A percentile compares a stretch with the other conserved stretches of the same genome.
Evolutionary conservation across 2,329 filamentous ascomycete genomes (phyloP).

Genomic region (Shiraia bambusicola): DNA sequence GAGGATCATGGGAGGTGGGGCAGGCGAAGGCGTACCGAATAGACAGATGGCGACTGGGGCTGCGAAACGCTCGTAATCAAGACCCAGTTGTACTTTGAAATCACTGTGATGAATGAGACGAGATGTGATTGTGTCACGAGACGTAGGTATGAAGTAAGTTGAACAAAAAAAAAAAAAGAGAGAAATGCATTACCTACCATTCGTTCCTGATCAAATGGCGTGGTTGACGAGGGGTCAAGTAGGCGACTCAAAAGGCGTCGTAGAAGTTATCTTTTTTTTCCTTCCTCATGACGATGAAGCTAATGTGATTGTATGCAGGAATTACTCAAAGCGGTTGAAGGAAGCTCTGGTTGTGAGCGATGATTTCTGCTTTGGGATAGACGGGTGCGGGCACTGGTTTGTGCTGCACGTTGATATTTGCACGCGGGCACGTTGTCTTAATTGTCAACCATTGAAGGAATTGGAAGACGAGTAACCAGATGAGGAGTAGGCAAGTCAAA

Average conservation of each 20-base stretch:
- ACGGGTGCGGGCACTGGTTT: constrained; percentile 6
- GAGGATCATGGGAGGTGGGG: constrained; percentile 18
- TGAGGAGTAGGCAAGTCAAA: constrained; percentile 21
- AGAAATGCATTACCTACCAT: no score
- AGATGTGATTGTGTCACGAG: constrained; percentile 2
- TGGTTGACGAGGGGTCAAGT: no score
- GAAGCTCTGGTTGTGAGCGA: constrained; percentile 11
- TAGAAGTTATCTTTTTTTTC: no score
- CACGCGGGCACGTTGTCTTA: constrained; percentile 8
- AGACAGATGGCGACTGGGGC: constrained; percentile 1
- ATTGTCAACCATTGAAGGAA: constrained; percentile 17
- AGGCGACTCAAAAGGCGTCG: no score
- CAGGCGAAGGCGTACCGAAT: constrained; percentile 7
- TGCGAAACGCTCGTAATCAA: constrained; percentile 7
- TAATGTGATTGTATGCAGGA: constrained; percentile 23
- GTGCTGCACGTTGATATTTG: constrained; percentile 17
- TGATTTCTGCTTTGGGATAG: constrained; percentile 15
- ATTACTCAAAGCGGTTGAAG: constrained; percentile 8
- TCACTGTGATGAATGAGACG: constrained; percentile 14
- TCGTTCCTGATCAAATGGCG: constrained; percentile 2
- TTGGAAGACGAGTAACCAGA: constrained; percentile 20
- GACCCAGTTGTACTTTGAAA: not conserved
- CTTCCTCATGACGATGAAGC: constrained; percentile 10
- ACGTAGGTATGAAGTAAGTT: not conserved
- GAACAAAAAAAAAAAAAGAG: no score